Conservation (phyloP, 306 rosid species). For the Dryas alaskensis region DNA sequence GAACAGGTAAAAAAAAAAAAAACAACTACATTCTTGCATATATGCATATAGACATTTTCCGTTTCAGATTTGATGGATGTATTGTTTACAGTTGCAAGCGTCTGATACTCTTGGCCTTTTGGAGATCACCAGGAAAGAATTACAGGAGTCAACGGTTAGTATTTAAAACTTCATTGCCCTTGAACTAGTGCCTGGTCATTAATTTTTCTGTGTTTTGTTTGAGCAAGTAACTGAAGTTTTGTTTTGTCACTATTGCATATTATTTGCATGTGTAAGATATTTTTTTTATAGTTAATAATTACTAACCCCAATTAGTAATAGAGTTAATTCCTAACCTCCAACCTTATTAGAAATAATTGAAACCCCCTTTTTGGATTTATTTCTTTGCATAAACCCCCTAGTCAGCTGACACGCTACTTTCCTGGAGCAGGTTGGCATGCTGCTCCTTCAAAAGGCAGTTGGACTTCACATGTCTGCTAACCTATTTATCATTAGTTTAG, state of each 20-base stretch:
- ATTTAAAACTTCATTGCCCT: slow-evolving; percentile 9
- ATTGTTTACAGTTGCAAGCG: slow-evolving; percentile 65
- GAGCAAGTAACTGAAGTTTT: not conserved
- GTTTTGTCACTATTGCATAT: not conserved
- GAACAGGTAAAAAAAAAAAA: not conserved
- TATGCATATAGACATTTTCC: not conserved
- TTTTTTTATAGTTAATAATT: too few relatives aligned
- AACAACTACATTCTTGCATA: not conserved
- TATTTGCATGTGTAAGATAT: too few relatives aligned
- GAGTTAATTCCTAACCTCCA: too few relatives aligned
- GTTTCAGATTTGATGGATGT: slow-evolving; percentile 17
- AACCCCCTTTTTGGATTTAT: too few relatives aligned
- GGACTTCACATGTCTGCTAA: too few relatives aligned
- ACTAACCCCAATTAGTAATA: too few relatives aligned
- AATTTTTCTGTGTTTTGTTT: not conserved
- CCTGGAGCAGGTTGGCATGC: too few relatives aligned
- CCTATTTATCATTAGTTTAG: too few relatives aligned
- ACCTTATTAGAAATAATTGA: too few relatives aligned
- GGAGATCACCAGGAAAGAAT: slow-evolving; percentile 55
- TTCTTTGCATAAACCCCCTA: too few relatives aligned
- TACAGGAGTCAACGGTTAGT: slow-evolving; percentile 52
- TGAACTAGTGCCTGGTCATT: slow-evolving; percentile 1
- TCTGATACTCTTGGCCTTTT: slow-evolving; percentile 55
- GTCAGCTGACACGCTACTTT: too few relatives aligned
- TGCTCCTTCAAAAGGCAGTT: too few relatives aligned